Evolutionary conservation across 805 yeast genomes (phyloP), one percentile per base, ranked within the genome.

Genomic region (Pichia nanzhaoensis): DNA sequence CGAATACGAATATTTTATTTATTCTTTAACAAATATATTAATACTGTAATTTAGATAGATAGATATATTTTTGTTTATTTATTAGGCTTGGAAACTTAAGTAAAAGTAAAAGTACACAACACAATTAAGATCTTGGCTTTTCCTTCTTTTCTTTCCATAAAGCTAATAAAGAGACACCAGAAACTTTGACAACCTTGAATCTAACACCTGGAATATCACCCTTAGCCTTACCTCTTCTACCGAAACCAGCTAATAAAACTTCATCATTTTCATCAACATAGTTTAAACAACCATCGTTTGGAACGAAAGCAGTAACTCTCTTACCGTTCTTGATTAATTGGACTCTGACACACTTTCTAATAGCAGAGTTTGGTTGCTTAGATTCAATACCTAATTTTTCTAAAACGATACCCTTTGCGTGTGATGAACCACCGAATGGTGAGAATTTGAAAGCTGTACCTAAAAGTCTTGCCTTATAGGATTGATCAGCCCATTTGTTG

Each of bases 171-270:
- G 99, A 93, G 68, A 95, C 99, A 86, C 99, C 99, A 65, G 99
- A 87, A 66, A 93, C 99, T 83, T 93, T 93, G 73, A 93, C 99
- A 73, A 93, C 99, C 87, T 93, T 93, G 89, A 93, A 93, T 86
- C 99, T 93, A 72, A 93, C 99, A 88, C 99, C 99, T 75, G 99
- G 99, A 71, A 93, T 91, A 90, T 93, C 99, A 83, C 99, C 99
- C 95, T 93, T 93, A 75, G 99, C 99, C 84, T 93, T 93, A 82
- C 99, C 99, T 84, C 96, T 93, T 81, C 98, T 89, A 88, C 99
- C 99, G 89, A 93, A 93, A 83, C 99, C 99, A 68, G 99, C 98
- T 66, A 93, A 82, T 68, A 93, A 80, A 66, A 93, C 99, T 77
- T 93, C 98, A 79, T 93, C 99, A 82, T 93, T 93, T 81, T 93